Evolutionary conservation across 352 stramenopile genomes (phyloP).

Genomic region (Globisporangium orthogonon): DNA sequence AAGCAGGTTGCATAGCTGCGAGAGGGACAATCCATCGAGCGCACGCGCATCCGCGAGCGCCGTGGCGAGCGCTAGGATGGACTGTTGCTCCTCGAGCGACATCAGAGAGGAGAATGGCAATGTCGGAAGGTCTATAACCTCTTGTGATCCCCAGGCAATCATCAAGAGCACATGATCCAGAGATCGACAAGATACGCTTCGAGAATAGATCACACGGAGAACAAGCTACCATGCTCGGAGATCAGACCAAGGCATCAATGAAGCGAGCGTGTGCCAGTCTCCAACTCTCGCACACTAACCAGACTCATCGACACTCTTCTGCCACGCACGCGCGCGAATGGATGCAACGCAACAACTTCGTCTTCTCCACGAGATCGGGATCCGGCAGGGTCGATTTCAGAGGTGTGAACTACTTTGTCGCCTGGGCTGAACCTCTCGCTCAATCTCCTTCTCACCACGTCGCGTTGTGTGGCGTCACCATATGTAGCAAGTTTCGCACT

Average conservation of each 20-base stretch:
- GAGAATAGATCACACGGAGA: too few species aligned
- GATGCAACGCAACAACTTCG: slow-evolving; percentile 21
- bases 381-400: slow-evolving; percentile 39
- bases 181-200: too few species aligned
- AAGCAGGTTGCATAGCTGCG: slow-evolving; percentile 18
- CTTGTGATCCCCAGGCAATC: too few species aligned
- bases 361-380: slow-evolving; percentile 31
- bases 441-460: neutral
- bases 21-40: neutral
- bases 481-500: slow-evolving; percentile 37
- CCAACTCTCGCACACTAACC: neutral
- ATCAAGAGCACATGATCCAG: too few species aligned
- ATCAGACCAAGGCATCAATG: too few species aligned
- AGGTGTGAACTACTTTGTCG: slow-evolving; percentile 18
- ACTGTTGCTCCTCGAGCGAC: slow-evolving; percentile 25
- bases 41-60: slow-evolving; percentile 26
- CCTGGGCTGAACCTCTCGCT: neutral
- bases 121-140: neutral
- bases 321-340: neutral
- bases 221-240: too few species aligned
- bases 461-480: neutral
- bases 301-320: too few species aligned
- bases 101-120: neutral
- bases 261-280: neutral
- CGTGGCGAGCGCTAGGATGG: slow-evolving; percentile 36